These are phyloP conservation scores for Eleusine coracana DNA, from an alignment of 176 grass and related monocot species.

Conservation along the genomic window DNA sequence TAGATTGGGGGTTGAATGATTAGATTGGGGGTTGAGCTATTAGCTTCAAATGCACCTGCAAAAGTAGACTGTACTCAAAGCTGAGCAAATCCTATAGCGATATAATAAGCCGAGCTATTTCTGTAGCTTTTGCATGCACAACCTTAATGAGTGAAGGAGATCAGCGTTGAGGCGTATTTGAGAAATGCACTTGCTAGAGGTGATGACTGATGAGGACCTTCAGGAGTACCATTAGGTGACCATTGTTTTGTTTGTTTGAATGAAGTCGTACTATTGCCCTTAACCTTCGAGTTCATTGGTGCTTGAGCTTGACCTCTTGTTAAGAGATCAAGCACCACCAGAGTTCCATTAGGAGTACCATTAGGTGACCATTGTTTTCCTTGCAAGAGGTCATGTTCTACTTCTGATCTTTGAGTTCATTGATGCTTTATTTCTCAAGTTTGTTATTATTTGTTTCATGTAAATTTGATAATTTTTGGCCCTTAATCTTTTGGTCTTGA, in stretches of 20 bases:
- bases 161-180: neutral
- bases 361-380: neutral
- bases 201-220: neutral
- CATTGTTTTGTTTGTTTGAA: neutral
- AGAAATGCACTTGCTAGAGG: neutral
- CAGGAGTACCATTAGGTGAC: neutral
- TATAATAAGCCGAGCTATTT: too few species aligned
- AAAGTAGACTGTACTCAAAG: neutral
- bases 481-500: neutral
- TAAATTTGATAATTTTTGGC: neutral
- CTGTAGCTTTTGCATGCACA: neutral
- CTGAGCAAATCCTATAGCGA: neutral
- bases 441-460: neutral
- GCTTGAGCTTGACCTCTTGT: neutral
- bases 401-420: neutral
- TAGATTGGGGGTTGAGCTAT: neutral
- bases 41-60: neutral
- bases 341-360: neutral
- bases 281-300: neutral
- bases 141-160: neutral
- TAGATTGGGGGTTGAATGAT: neutral
- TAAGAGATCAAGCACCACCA: too few species aligned
- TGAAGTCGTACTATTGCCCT: neutral
- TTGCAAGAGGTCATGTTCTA: neutral
- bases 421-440: neutral